phyloP scores from a whole-genome alignment of 495 filamentous ascomycete genomes.

The Penicillium roqueforti region DNA sequence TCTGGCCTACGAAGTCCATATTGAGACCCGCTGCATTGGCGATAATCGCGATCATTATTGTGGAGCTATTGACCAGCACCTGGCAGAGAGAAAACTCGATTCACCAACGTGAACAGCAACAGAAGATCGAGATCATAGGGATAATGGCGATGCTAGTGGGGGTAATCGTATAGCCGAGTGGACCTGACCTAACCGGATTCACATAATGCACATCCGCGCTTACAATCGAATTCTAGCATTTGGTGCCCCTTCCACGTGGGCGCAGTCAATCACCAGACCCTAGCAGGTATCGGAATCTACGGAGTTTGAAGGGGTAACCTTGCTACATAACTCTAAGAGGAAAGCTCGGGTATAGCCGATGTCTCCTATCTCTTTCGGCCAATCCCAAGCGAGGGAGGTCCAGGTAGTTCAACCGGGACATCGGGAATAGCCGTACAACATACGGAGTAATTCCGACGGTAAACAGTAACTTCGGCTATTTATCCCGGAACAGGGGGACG shows the following conservation, averaged over 20 bases:
- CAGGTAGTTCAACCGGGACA: not conserved
- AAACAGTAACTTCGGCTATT: too few species aligned
- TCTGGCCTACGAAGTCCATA: too few species aligned
- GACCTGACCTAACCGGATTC: not conserved
- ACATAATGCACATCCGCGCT: conserved; percentile 1
- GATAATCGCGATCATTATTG: too few species aligned
- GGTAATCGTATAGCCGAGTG: not conserved
- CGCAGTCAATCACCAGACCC: not conserved
- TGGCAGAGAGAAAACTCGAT: too few species aligned
- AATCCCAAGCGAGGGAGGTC: not conserved
- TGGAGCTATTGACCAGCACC: too few species aligned
- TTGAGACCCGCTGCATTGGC: too few species aligned
- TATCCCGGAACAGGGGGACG: too few species aligned
- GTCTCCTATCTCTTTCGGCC: not conserved
- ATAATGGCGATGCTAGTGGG: not conserved
- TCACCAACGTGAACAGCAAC: too few species aligned
- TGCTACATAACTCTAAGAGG: not conserved
- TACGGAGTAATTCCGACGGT: too few species aligned
- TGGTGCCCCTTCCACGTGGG: not conserved
- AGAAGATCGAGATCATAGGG: not conserved
- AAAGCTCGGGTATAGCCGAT: not conserved
- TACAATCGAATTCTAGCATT: not conserved
- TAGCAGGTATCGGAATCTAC: not conserved
- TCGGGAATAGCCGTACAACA: not conserved
- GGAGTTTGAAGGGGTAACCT: too few species aligned